Base-by-base conservation (phyloP, 371 early-diverging fungal genomes). In the Phascolomyces articulosus region DNA sequence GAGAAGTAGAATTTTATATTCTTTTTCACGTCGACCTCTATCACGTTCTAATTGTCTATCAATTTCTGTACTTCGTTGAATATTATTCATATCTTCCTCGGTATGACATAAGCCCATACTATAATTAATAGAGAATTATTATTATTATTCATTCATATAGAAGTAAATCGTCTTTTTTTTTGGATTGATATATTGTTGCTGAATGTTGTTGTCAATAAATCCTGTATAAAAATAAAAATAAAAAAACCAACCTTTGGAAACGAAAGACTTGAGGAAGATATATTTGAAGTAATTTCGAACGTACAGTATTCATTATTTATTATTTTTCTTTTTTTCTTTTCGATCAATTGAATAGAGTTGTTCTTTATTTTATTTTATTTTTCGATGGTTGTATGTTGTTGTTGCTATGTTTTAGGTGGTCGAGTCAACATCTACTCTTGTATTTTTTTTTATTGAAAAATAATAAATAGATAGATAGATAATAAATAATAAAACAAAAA, bases 11-110 rank as follows among this genome's bases (percentile, higher is more conserved):
- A 86, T 86, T 65, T 90, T 86, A 71, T 82, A 86, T 67, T 87
- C 86, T 67, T 81, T 85, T 65, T 82, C 83, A 53, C 84, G 77
- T 38, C 76, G 78, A 24, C 76, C 67, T 41, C 77, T 80, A 34
- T 90, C 90, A n/a, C 85, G 75, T 68, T 86, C 85, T 28, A 89
- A 64, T 48, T 84, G 78, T 40, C 75, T 78, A 58, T 90, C 89
- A 55, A 90, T 90, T 64, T 79, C 82, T 26, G 73, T 68, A 59
- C 79, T 87, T 58, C 79, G 74, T 62, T 80, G 73, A 57, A 70
- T 70, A 40, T 75, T 71, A 58, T 69, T 73, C 60, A 75, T 72
- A 61, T 85, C 79, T 69, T 87, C 85, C 48, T 75, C 75, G 55
- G 87, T 85, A 57, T 86, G 76, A 77, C 87, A 86, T 49, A 84